Base-by-base conservation (phyloP, 176 grass and related monocot genomes). In the Alopecurus myosuroides region DNA sequence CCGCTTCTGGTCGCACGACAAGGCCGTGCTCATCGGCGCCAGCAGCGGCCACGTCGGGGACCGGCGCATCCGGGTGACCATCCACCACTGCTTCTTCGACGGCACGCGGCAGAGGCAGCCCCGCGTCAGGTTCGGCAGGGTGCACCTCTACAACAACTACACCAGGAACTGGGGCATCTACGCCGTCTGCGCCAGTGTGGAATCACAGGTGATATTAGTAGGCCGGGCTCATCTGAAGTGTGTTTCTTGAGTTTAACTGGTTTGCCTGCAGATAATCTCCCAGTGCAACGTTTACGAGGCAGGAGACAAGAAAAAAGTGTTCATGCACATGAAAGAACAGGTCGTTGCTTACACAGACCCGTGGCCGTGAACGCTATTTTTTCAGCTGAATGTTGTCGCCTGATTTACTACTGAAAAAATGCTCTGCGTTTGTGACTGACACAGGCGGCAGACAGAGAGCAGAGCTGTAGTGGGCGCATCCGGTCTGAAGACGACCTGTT, bases 61-160 rank as follows among this genome's bases (percentile, higher is more conserved):
- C 87, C 86, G 93, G 2, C 37, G 81, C 55, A 88, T 94, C 72
- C 80, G 93, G 74, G 93, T 95, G 19, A 98, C 93, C 11, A 79
- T 98, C 78, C 93, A 95, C 73, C 96, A 98, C 67, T 98, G 96
- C 80, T 87, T 95, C 83, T 98, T 98, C 86, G 88, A 98, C 70
- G 85, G 96, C 63, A 98, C 93, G 2, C 57, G 74, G 48, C 96
- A 98, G 74, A 70, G 96, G 63, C 96, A 98, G 84, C 96, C 96
- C 22, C 89, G 96, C 49, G 87, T 95, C 73, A 85, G 96, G 84
- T 98, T 98, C 87, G 93, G 63, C 63, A 90, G 86, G 87, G 96
- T 98, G 41, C 93, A 98, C 69, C 86, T 98, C 71, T 98, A 86
- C 74, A 96, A 92, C 85, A 98, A 98, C 56, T 96, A 92, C 61